Base-by-base conservation (phyloP, 208 protist species). In the Trypanosoma cruzi region DNA sequence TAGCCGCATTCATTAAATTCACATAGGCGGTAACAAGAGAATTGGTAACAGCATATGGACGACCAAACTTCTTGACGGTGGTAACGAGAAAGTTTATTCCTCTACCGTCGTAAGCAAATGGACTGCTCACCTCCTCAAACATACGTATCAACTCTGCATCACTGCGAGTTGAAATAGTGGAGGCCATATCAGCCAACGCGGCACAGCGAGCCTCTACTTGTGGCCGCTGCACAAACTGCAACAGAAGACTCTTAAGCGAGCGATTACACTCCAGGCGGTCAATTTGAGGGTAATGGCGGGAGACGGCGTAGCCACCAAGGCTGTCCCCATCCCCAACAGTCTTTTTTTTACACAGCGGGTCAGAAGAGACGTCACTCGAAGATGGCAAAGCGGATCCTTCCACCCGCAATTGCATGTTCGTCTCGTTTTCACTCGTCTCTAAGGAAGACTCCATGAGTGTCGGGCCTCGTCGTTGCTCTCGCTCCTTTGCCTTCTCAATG, bases 181-280 rank as follows among this genome's bases (percentile, higher is more conserved):
- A 77, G 28, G 88, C 85, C 49, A 96, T 72, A 67, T 96, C 91
- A 16, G 84, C 74, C 44, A 96, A 69, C 10, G 91, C 89, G 4
- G 89, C 87, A 40, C 75, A 80, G 16, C 87, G 80, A 4, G 88
- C 84, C 67, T 89, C 81, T 1, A 71, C 73, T 46, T 84, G 66
- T 6, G 91, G 86, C 0, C 88, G 88, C 34, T 71, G 58, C 29
- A 42, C 55, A 56, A 93, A 96, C 73, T 96, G 91, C 18, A 22
- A 28, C 0, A 96, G 66, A 28, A 96, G 79, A 62, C 90, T 85
- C 0, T 87, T 71, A 24, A 93, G 66, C 24, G 78, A 79, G 13
- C 91, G 87, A n/a, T 69, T 67, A 62, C 91, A 96, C 60, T 86
- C 68, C 18, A 96, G 58, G 0, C 90, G 80, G 57, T 96, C 91